phyloP scores from a whole-genome alignment of 1,284 basidiomycete genomes.

The Irpex sp. region DNA sequence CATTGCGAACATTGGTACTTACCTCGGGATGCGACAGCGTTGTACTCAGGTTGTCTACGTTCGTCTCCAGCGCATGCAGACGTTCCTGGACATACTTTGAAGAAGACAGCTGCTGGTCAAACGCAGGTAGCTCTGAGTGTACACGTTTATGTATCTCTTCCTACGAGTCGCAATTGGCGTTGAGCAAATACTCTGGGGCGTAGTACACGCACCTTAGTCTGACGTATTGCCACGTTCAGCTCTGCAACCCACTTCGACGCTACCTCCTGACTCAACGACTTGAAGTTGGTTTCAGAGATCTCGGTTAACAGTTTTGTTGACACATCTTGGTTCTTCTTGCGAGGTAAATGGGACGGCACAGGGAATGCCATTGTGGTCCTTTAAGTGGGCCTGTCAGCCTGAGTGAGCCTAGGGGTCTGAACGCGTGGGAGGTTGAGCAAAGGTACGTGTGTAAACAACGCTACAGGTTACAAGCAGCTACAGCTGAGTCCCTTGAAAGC shows the following conservation, averaged over 20 bases:
- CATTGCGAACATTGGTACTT: conserved; percentile 13
- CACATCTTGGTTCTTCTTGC: conserved; percentile 51
- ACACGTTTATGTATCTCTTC: conserved; percentile 66
- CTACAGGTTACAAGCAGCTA: too few relatives aligned
- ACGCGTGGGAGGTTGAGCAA: too few relatives aligned
- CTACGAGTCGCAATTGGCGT: conserved; percentile 31
- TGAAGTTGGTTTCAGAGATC: conserved; percentile 56
- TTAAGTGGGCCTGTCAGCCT: too few relatives aligned
- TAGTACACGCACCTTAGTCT: conserved; percentile 53
- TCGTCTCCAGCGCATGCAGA: conserved; percentile 44
- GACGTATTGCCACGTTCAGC: conserved; percentile 61
- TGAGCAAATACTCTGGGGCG: not conserved
- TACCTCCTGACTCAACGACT: conserved; percentile 53
- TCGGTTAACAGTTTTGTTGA: conserved; percentile 66
- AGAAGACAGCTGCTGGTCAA: conserved; percentile 59
- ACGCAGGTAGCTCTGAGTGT: conserved; percentile 54
- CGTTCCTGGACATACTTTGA: conserved; percentile 63
- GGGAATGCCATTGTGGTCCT: conserved; percentile 37
- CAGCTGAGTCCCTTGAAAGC: not conserved
- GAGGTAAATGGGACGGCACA: conserved; percentile 65
- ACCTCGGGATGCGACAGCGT: conserved; percentile 59
- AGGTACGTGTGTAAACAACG: too few relatives aligned
- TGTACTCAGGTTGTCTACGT: conserved; percentile 49
- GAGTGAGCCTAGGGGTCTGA: too few relatives aligned
- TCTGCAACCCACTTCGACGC: conserved; percentile 69